These are phyloP conservation scores for Emmonsia crescens DNA, from an alignment of 2,329 filamentous ascomycete genomes.

Conservation along the genomic window DNA sequence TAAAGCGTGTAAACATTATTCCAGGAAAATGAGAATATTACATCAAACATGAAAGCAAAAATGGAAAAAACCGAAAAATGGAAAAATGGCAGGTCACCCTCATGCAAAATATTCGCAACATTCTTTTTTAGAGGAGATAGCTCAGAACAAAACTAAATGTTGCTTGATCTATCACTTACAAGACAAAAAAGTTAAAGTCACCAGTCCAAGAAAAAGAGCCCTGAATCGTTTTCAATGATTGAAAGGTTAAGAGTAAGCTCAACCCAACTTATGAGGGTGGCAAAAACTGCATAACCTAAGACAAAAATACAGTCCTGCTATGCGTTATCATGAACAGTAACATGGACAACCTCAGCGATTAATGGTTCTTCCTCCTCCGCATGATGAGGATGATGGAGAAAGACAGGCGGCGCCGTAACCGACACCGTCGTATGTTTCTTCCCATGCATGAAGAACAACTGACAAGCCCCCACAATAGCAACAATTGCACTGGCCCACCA, in stretches of 20 bases:
- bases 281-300: not conserved
- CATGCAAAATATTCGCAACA: no score
- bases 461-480: constrained; percentile 45
- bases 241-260: not conserved
- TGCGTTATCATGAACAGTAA: constrained; percentile 17
- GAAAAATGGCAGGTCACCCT: not conserved
- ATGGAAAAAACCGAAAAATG: not conserved
- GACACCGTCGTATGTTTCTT: constrained; percentile 34
- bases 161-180: not conserved
- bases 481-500: constrained; percentile 51
- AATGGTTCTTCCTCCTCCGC: constrained; percentile 9
- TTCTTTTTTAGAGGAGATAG: not conserved
- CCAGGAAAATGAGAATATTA: not conserved
- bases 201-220: not conserved
- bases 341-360: constrained; percentile 19
- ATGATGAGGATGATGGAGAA: constrained; percentile 14
- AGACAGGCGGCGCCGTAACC: constrained; percentile 26
- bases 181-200: not conserved
- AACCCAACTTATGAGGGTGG: not conserved
- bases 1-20: no score
- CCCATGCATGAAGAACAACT: constrained; percentile 45
- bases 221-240: no score
- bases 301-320: not conserved
- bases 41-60: not conserved
- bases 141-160: not conserved